Conservation (phyloP, 2,329 filamentous ascomycete genomes). For the Cryphonectria nitschkei region DNA sequence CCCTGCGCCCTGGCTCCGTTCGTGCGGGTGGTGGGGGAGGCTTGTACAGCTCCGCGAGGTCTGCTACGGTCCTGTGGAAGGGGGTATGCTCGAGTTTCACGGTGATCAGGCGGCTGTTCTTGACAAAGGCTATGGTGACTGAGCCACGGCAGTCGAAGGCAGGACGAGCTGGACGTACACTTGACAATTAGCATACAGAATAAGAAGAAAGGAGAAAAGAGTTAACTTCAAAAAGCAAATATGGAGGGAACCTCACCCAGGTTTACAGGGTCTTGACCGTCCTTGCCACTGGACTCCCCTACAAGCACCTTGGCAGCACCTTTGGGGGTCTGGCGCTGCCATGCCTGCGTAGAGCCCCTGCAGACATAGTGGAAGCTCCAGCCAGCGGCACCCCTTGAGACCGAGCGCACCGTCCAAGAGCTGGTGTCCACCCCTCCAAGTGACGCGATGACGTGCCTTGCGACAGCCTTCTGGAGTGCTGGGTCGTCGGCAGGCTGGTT, state of each 20-base stretch:
- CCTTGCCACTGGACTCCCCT: slow-evolving; percentile 53
- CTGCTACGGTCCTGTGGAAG: slow-evolving; percentile 58
- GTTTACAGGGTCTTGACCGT: slow-evolving; percentile 49
- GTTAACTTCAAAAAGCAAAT: not conserved
- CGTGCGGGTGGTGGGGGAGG: slow-evolving; percentile 46
- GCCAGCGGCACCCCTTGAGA: slow-evolving; percentile 50
- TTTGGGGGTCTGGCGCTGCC: slow-evolving; percentile 53
- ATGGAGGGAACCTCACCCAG: slow-evolving; percentile 41
- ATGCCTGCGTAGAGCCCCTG: slow-evolving; percentile 55
- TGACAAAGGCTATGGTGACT: slow-evolving; percentile 54
- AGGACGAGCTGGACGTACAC: slow-evolving; percentile 49
- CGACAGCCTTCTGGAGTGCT: slow-evolving; percentile 51
- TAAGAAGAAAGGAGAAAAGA: not conserved
- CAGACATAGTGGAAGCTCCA: slow-evolving; percentile 60
- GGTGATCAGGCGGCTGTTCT: slow-evolving; percentile 49
- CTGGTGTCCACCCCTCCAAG: slow-evolving; percentile 52
- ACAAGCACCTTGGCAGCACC: slow-evolving; percentile 45
- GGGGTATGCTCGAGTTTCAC: slow-evolving; percentile 61
- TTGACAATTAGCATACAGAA: slow-evolving; percentile 21
- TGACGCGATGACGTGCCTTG: slow-evolving; percentile 50
- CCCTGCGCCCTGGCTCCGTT: slow-evolving; percentile 33
- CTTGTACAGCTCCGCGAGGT: slow-evolving; percentile 52
- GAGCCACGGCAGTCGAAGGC: slow-evolving; percentile 63
- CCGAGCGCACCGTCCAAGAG: slow-evolving; percentile 51
- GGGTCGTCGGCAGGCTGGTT: slow-evolving; percentile 55